Conservation (phyloP, 257 asterid genomes). For the Solanum lycopersicoides region DNA sequence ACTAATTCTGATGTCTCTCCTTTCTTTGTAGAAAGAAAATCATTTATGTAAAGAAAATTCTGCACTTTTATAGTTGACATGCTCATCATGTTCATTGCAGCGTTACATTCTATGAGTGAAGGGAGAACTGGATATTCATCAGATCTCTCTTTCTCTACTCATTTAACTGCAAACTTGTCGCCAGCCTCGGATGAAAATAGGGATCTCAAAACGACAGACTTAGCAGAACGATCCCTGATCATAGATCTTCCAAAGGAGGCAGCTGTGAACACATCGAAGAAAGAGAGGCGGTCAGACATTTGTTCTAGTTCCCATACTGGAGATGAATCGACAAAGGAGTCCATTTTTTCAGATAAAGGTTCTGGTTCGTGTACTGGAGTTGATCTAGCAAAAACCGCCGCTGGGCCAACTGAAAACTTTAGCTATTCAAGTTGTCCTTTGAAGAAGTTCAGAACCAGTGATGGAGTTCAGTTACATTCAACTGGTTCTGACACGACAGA, state of each 20-base stretch:
- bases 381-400: background rate
- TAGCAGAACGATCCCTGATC: background rate
- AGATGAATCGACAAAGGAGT: background rate
- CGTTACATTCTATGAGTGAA: background rate
- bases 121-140: background rate
- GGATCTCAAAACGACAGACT: background rate
- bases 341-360: background rate
- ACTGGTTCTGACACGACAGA: constrained; percentile 3
- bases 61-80: background rate
- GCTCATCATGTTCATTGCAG: background rate
- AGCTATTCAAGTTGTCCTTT: background rate
- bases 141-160: background rate
- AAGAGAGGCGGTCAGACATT: background rate
- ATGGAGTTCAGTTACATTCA: constrained; percentile 2
- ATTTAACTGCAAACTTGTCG: background rate
- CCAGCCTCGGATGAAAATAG: background rate
- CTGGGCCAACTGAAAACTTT: background rate
- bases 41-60: background rate
- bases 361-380: background rate
- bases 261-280: background rate
- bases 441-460: constrained; percentile 2
- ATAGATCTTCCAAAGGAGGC: background rate
- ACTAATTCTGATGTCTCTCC: background rate
- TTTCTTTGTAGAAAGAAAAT: background rate
- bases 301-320: background rate